phyloP scores from a whole-genome alignment of 305 asterid species.

The Solanum hybrid region DNA sequence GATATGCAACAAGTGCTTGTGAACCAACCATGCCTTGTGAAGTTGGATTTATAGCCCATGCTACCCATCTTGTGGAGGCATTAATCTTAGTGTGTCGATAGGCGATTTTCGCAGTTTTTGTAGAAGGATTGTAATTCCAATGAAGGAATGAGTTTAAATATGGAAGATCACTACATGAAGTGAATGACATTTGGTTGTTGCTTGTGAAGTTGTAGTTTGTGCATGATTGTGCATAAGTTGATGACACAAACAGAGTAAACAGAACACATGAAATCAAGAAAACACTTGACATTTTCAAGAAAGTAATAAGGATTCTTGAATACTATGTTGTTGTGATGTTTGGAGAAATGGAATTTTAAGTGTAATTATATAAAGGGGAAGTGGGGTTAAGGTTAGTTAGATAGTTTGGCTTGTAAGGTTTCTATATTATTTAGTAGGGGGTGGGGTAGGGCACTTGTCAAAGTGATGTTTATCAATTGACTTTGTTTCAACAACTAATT shows the following conservation, averaged over 20 bases:
- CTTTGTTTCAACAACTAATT: slow-evolving; percentile 27
- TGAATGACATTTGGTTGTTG: slow-evolving; percentile 39
- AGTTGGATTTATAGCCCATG: slow-evolving; percentile 76
- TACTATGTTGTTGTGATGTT: not conserved
- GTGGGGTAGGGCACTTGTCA: slow-evolving; percentile 20
- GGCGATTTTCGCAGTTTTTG: slow-evolving; percentile 44
- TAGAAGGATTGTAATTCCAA: slow-evolving; percentile 51
- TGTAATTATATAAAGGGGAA: not conserved
- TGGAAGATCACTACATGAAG: slow-evolving; percentile 60
- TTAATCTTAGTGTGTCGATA: slow-evolving; percentile 38
- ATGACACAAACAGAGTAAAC: slow-evolving; percentile 19
- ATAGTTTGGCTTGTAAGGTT: slow-evolving; percentile 46
- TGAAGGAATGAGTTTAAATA: slow-evolving; percentile 66
- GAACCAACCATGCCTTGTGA: slow-evolving; percentile 70
- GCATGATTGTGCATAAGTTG: slow-evolving; percentile 52
- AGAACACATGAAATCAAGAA: slow-evolving; percentile 21
- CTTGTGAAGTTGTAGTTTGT: slow-evolving; percentile 44
- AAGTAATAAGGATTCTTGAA: not conserved
- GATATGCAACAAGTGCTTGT: slow-evolving; percentile 74
- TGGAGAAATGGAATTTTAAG: slow-evolving; percentile 2
- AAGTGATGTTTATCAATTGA: slow-evolving; percentile 5
- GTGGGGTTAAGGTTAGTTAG: slow-evolving; percentile 51
- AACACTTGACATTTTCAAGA: slow-evolving; percentile 7
- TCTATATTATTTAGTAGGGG: slow-evolving; percentile 5
- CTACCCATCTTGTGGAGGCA: slow-evolving; percentile 58